Evolutionary conservation across 306 rosid species (phyloP).

Genomic region (Cicer pinnatifidum): DNA sequence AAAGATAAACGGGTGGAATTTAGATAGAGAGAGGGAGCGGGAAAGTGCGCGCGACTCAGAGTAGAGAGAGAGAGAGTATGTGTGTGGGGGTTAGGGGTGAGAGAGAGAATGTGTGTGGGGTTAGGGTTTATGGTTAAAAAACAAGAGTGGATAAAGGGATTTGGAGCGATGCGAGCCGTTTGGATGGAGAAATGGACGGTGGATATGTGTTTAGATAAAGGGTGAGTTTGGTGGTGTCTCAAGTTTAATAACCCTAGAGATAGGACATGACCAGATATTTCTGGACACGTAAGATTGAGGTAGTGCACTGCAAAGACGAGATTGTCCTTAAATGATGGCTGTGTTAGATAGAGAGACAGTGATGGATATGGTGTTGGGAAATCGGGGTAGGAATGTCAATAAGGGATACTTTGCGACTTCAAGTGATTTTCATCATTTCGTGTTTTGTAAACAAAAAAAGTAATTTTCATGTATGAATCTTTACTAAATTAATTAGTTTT

Average conservation of each 20-base stretch:
- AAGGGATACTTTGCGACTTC: background rate
- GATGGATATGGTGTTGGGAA: background rate
- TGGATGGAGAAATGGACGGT: constrained; percentile 50
- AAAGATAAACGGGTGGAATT: too few species aligned
- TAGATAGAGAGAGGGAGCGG: background rate
- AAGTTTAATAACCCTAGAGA: background rate
- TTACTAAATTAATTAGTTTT: too few species aligned
- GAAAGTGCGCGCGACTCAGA: background rate
- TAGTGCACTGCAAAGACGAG: background rate
- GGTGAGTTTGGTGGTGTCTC: constrained; percentile 31
- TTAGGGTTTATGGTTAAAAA: constrained; percentile 85
- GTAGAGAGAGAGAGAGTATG: too few species aligned
- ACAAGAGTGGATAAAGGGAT: constrained; percentile 44
- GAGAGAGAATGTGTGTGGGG: background rate
- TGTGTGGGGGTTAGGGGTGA: too few species aligned
- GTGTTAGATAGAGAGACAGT: background rate
- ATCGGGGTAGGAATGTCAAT: background rate
- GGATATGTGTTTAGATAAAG: constrained; percentile 8
- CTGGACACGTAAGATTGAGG: constrained; percentile 32
- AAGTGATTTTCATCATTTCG: too few species aligned
- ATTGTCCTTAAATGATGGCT: background rate
- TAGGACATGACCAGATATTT: constrained; percentile 1
- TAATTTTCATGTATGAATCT: too few species aligned
- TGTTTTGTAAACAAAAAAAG: too few species aligned
- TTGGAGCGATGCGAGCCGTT: constrained; percentile 50